Percentiles rank a stretch among this genome's conserved stretches.
Evolutionary conservation across 192 early-diverging fungal genomes (phyloP).

Genomic region (Dissophora globulifera): DNA sequence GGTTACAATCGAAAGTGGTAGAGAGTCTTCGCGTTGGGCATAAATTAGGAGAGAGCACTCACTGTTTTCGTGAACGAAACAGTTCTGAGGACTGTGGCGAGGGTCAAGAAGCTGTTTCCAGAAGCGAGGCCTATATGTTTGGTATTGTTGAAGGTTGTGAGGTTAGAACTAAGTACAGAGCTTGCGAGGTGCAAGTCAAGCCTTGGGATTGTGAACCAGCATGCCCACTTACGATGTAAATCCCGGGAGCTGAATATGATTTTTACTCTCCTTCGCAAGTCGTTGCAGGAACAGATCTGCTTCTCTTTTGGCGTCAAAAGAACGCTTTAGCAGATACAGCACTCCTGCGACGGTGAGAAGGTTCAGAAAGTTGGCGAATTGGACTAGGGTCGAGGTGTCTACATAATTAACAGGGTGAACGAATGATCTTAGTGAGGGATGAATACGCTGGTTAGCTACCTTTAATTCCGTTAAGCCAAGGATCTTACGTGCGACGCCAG

Average conservation of each 20-base stretch:
- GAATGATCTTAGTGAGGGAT: no score
- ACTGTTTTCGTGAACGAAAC: conserved; percentile 30
- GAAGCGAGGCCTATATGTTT: conserved; percentile 34
- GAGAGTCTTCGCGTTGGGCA: no score
- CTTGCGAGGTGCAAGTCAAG: no score
- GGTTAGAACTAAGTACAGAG: no score
- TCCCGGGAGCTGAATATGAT: conserved; percentile 20
- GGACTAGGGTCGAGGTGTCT: conserved; percentile 20
- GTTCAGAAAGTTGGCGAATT: conserved; percentile 37
- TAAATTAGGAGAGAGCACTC: no score
- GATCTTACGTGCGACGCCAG: conserved; percentile 37
- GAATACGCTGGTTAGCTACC: no score
- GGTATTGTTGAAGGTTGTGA: no score
- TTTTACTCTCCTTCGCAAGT: conserved; percentile 32
- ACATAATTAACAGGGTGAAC: not conserved
- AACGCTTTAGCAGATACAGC: conserved; percentile 29
- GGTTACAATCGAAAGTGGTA: no score
- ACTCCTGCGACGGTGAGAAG: conserved; percentile 23
- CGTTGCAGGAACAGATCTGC: conserved; percentile 19
- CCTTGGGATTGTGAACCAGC: no score
- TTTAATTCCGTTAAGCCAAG: not conserved
- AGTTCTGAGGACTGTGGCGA: conserved; percentile 18
- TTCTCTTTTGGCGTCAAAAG: conserved; percentile 12
- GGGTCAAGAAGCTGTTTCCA: conserved; percentile 38
- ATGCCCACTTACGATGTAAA: conserved; percentile 35